Evolutionary conservation across 805 yeast genomes (phyloP).

Genomic region (Lachancea thermotolerans): DNA sequence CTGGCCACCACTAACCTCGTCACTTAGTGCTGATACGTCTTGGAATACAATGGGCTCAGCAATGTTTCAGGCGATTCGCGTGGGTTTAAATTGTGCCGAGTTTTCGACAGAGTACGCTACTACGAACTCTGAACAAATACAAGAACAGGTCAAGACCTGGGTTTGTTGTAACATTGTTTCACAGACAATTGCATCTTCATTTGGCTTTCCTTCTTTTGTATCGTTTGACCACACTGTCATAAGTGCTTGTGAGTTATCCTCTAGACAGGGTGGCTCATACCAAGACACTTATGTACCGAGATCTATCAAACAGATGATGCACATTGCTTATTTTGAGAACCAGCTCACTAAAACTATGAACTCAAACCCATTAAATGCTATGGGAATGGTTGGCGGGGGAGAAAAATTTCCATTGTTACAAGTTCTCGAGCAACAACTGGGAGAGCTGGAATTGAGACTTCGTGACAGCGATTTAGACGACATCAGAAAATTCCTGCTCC

Average conservation of each 20-base stretch:
- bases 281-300: constrained; percentile 41
- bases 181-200: constrained; percentile 83
- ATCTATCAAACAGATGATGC: constrained; percentile 68
- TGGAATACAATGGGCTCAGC: constrained; percentile 96
- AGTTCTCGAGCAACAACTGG: constrained; percentile 63
- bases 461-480: constrained; percentile 52
- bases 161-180: constrained; percentile 85
- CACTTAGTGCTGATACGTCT: constrained; percentile 89
- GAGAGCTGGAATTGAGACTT: constrained; percentile 55
- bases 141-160: constrained; percentile 89
- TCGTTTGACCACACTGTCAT: constrained; percentile 70
- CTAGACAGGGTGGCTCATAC: constrained; percentile 13
- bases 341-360: constrained; percentile 74
- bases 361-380: constrained; percentile 57
- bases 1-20: constrained; percentile 96
- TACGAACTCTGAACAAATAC: constrained; percentile 38
- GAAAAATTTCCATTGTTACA: constrained; percentile 72
- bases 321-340: constrained; percentile 78
- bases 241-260: constrained; percentile 39
- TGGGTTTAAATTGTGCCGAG: constrained; percentile 84
- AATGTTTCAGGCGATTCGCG: constrained; percentile 82
- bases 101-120: constrained; percentile 47
- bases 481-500: constrained; percentile 58
- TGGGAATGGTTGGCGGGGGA: constrained; percentile 57
- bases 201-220: constrained; percentile 92